Percentiles rank a stretch among this genome's conserved stretches.
Evolutionary conservation across 2,329 filamentous ascomycete species (phyloP).

Genomic region (Scedosporium boydii): DNA sequence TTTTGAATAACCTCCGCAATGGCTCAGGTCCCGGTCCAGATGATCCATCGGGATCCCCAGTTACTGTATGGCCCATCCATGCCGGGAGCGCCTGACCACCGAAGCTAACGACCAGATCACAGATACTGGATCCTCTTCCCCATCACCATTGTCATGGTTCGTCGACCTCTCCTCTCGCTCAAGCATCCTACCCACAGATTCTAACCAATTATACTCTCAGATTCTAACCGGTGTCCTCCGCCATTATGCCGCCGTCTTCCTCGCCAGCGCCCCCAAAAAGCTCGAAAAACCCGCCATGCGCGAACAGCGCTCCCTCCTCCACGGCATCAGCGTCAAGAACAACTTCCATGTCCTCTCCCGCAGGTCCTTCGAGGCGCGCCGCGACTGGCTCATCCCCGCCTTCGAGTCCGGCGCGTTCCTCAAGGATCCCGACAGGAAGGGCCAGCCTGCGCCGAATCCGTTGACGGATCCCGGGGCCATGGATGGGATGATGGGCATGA

Average conservation of each 20-base stretch:
- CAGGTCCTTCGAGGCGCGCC: constrained; percentile 68
- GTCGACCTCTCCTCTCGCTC: neutral
- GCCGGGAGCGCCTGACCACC: constrained; percentile 2
- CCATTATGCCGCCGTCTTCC: constrained; percentile 90
- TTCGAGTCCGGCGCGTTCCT: constrained; percentile 83
- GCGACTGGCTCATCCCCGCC: constrained; percentile 68
- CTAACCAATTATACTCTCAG: constrained; percentile 25
- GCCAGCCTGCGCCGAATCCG: constrained; percentile 83
- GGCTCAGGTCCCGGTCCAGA: constrained; percentile 80
- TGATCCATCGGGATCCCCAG: constrained; percentile 96
- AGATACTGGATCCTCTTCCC: constrained; percentile 99
- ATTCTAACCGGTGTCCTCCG: constrained; percentile 90
- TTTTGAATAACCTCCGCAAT: constrained; percentile 35
- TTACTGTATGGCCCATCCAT: constrained; percentile 62
- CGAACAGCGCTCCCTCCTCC: constrained; percentile 77
- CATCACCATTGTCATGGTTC: constrained; percentile 88
- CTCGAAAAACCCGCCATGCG: constrained; percentile 65
- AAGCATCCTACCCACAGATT: neutral
- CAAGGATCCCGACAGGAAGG: constrained; percentile 77
- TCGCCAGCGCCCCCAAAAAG: constrained; percentile 77
- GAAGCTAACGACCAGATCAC: constrained; percentile 2
- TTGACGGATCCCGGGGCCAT: constrained; percentile 93
- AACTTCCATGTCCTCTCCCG: constrained; percentile 75
- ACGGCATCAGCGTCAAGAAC: constrained; percentile 72
- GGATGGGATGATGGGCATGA: constrained; percentile 99